Base-by-base conservation (phyloP, 768 basidiomycete genomes). In the Leccinum sublutescens region DNA sequence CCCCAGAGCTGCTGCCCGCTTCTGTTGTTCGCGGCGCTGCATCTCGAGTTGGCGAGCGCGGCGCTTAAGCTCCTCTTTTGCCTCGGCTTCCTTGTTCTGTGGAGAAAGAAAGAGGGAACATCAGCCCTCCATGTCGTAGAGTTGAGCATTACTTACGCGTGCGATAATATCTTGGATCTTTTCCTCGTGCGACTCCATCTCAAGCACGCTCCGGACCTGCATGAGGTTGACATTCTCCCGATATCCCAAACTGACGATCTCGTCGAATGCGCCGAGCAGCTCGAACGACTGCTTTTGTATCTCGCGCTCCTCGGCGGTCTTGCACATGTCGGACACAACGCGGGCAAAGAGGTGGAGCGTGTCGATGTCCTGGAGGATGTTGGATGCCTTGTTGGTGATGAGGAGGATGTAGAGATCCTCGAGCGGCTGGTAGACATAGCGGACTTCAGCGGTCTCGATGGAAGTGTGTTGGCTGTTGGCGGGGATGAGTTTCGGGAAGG, bases 111-210 rank as follows among this genome's bases (percentile, higher is more conserved):
- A 7, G 36, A 38, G 15, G 36, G 15, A 38, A 38, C 7, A 15
- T 40, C 38, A 40, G 38, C 33, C 33, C 33, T 34, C 15, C 38
- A 17, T 8, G 8, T 17, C 38, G 17, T 40, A 19, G 12, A 1
- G 5, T 40, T 36, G 12, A 34, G 12, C 4, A 34, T 34, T 40
- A 76, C 87, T 61, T 70, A 95, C 94, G 74, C 91, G 83, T 11
- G 95, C 91, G 65, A 98, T 99, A 74, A 98, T 98, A 69, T 98
- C 96, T 71, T 98, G 95, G 57, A 99, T 98, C 75, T 92, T 93
- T 75, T 93, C 91, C 68, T 92, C 91, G 71, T 93, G 91, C 74
- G 86, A 90, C 77, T 93, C 91, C 91, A 93, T 93, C 79, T 92
- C 91, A 63, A 92, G 71, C 19, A 88, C 82, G 69, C 78, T 92